phyloP scores from a whole-genome alignment of 345 rosid genomes.

The Mallotus nudiflorus region DNA sequence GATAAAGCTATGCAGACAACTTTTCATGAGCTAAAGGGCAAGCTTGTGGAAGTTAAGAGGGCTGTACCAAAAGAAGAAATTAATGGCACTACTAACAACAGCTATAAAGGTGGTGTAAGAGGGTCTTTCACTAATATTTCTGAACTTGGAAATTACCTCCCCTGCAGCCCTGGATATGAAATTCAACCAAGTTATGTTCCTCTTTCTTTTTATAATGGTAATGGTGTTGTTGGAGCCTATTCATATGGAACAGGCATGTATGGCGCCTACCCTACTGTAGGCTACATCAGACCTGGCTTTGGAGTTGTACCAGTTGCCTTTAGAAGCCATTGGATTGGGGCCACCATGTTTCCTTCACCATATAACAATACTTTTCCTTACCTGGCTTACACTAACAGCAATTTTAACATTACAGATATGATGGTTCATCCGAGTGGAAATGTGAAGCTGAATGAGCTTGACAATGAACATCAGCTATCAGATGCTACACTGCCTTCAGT shows the following conservation, averaged over 20 bases:
- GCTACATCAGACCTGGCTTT: conserved; percentile 31
- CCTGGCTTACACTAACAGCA: conserved; percentile 42
- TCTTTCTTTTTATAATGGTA: conserved; percentile 30
- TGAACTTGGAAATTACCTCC: conserved; percentile 29
- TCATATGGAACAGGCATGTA: conserved; percentile 35
- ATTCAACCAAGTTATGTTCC: conserved; percentile 26
- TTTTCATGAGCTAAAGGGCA: conserved; percentile 65
- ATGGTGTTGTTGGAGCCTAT: conserved; percentile 37
- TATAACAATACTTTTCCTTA: conserved; percentile 27
- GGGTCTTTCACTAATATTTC: conserved; percentile 15
- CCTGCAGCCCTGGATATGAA: conserved; percentile 39
- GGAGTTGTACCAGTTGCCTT: conserved; percentile 34
- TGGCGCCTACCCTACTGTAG: conserved; percentile 40
- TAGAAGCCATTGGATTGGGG: conserved; percentile 35
- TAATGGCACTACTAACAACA: conserved; percentile 28
- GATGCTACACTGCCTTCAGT: conserved; percentile 24
- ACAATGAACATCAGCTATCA: conserved; percentile 22
- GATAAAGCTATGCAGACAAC: conserved; percentile 57
- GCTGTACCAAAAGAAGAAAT: conserved; percentile 79
- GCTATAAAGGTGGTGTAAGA: conserved; percentile 14
- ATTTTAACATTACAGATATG: conserved; percentile 24
- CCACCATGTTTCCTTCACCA: conserved; percentile 36
- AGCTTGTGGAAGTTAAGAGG: conserved; percentile 72
- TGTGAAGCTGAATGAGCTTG: conserved; percentile 26
- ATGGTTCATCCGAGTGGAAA: conserved; percentile 26